phyloP scores from a whole-genome alignment of 495 filamentous ascomycete species.

The Lepraria neglecta region DNA sequence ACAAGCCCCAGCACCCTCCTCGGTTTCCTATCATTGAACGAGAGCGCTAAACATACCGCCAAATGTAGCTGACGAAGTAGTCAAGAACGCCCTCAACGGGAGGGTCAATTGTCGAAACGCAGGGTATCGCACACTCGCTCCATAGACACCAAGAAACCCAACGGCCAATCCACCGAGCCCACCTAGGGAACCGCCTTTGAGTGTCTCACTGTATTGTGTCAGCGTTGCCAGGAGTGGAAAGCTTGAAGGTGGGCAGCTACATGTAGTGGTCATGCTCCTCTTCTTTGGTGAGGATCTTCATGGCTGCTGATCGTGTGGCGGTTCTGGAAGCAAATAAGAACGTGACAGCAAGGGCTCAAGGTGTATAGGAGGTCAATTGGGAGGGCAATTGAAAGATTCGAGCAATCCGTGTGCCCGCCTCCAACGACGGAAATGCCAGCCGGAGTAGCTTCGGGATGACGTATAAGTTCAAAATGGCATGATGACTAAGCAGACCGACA shows the following conservation, averaged over 20 bases:
- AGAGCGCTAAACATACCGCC: slow-evolving; percentile 41
- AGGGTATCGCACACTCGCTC: slow-evolving; percentile 57
- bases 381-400: background rate
- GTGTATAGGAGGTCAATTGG: background rate
- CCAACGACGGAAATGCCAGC: no score
- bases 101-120: slow-evolving; percentile 73
- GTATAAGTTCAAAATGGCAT: background rate
- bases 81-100: slow-evolving; percentile 84
- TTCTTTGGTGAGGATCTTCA: slow-evolving; percentile 95
- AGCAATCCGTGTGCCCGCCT: slow-evolving; percentile 5
- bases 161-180: slow-evolving; percentile 56
- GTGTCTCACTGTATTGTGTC: slow-evolving; percentile 55
- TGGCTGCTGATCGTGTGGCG: slow-evolving; percentile 36
- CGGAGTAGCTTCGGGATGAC: no score
- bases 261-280: slow-evolving; percentile 67
- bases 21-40: no score
- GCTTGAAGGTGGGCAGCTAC: slow-evolving; percentile 34
- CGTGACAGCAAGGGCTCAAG: background rate
- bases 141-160: slow-evolving; percentile 58
- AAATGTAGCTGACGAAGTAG: slow-evolving; percentile 78
- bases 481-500: background rate
- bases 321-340: background rate
- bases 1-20: no score
- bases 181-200: slow-evolving; percentile 73
- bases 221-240: slow-evolving; percentile 23